phyloP scores from a whole-genome alignment of 371 early-diverging fungal species.

The Syncephalastrum contaminatum region DNA sequence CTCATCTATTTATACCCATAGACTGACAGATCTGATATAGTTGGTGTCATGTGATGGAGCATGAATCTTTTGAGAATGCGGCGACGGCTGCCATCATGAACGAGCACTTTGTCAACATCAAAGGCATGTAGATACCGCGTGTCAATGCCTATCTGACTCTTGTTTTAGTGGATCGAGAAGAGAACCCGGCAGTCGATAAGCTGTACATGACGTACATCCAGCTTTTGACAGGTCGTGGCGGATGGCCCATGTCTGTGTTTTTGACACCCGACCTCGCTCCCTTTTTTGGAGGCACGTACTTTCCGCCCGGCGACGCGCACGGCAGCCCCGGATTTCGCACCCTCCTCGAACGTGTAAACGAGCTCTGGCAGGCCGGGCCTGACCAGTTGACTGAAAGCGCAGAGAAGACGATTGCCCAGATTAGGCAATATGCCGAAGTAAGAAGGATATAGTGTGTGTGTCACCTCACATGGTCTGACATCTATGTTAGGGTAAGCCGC shows the following conservation, averaged over 20 bases:
- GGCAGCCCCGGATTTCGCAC: slow-evolving; percentile 57
- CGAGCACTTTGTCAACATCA: slow-evolving; percentile 58
- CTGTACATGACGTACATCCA: slow-evolving; percentile 62
- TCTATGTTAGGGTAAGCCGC: neutral
- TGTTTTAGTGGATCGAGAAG: slow-evolving; percentile 52
- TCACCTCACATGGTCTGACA: neutral
- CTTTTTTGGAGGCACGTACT: slow-evolving; percentile 71
- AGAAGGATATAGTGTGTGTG: neutral
- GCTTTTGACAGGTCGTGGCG: slow-evolving; percentile 55
- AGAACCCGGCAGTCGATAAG: slow-evolving; percentile 66
- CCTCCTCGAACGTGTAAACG: slow-evolving; percentile 39
- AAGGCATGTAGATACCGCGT: slow-evolving; percentile 29
- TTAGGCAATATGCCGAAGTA: slow-evolving; percentile 36
- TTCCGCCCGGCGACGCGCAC: slow-evolving; percentile 54
- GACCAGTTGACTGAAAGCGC: slow-evolving; percentile 41
- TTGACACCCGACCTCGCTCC: slow-evolving; percentile 65
- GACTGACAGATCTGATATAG: slow-evolving; percentile 10
- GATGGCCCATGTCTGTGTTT: slow-evolving; percentile 64
- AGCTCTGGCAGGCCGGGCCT: slow-evolving; percentile 44
- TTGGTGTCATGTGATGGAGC: slow-evolving; percentile 75
- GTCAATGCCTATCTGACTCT: neutral
- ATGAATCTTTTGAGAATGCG: slow-evolving; percentile 64
- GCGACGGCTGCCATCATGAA: slow-evolving; percentile 59
- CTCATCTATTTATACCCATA: neutral
- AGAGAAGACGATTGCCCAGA: slow-evolving; percentile 35